Percentiles rank a stretch among this genome's conserved stretches.
Conservation (phyloP, 306 rosid genomes). For the Rosa persica region DNA sequence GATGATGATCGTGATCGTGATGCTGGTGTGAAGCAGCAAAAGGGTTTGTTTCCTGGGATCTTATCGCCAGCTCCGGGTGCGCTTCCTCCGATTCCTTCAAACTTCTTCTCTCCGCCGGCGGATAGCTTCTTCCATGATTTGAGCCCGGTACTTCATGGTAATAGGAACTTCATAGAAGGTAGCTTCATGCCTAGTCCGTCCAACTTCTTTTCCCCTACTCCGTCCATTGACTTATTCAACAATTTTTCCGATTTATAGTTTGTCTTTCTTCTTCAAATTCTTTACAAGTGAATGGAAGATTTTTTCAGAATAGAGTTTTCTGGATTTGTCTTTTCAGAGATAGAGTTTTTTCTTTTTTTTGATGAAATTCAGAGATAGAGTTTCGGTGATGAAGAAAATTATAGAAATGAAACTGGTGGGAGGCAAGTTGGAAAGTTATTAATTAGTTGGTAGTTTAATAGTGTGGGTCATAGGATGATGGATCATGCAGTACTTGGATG, state of each 20-base stretch:
- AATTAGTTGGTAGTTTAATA: conserved; percentile 17
- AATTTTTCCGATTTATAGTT: conserved; percentile 41
- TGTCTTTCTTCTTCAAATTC: background rate
- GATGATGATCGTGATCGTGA: background rate
- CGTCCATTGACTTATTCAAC: conserved; percentile 64
- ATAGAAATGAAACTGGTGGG: conserved; percentile 16
- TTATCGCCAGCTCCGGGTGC: conserved; percentile 77
- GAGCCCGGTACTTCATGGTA: conserved; percentile 55
- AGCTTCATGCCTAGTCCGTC: conserved; percentile 67
- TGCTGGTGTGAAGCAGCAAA: background rate
- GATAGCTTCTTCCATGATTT: conserved; percentile 70
- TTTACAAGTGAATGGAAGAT: conserved; percentile 8
- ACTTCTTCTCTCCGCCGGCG: conserved; percentile 51
- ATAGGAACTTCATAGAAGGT: conserved; percentile 56
- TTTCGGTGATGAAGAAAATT: background rate
- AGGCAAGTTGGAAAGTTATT: conserved; percentile 38
- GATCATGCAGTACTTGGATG: conserved; percentile 23
- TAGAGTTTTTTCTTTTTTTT: background rate
- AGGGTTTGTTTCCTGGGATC: conserved; percentile 56
- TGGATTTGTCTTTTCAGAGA: background rate
- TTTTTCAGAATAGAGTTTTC: background rate
- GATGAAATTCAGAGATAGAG: background rate
- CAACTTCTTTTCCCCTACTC: conserved; percentile 55
- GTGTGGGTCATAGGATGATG: conserved; percentile 23
- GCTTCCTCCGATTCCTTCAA: conserved; percentile 56